These are phyloP conservation scores for Prunus dulcis DNA, from an alignment of 306 rosid species.

Conservation along the genomic window DNA sequence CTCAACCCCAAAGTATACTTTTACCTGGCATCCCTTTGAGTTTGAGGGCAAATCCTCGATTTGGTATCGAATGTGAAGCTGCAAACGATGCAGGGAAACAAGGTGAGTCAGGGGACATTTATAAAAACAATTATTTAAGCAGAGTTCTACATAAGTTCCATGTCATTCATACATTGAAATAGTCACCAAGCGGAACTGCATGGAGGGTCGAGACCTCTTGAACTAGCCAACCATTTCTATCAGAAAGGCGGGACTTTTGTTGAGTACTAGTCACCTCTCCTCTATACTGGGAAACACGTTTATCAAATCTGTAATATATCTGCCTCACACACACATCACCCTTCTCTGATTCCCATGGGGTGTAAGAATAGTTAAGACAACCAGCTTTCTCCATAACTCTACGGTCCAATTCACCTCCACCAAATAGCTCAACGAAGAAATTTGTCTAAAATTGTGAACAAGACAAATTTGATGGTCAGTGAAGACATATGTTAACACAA, in stretches of 20 bases:
- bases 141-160: conserved; percentile 14
- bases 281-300: conserved; percentile 59
- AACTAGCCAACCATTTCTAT: conserved; percentile 69
- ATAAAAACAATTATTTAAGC: conserved; percentile 14
- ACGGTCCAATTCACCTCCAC: conserved; percentile 77
- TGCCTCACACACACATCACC: conserved; percentile 63
- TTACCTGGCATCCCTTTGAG: conserved; percentile 54
- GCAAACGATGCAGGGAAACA: conserved; percentile 27
- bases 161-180: conserved; percentile 61
- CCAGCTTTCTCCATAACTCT: conserved; percentile 83
- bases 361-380: conserved; percentile 62
- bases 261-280: conserved; percentile 88
- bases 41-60: conserved; percentile 56
- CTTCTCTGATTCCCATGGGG: conserved; percentile 92
- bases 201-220: conserved; percentile 91
- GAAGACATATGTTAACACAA: background rate
- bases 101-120: background rate
- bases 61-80: conserved; percentile 83
- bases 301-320: conserved; percentile 66
- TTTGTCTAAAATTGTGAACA: conserved; percentile 47
- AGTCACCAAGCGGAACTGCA: conserved; percentile 82
- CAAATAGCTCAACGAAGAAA: conserved; percentile 69
- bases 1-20: conserved; percentile 71
- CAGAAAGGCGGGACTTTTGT: conserved; percentile 48
- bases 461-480: conserved; percentile 23